Conservation (phyloP, 139 green algal species). For the Coccomyxa sp. region DNA sequence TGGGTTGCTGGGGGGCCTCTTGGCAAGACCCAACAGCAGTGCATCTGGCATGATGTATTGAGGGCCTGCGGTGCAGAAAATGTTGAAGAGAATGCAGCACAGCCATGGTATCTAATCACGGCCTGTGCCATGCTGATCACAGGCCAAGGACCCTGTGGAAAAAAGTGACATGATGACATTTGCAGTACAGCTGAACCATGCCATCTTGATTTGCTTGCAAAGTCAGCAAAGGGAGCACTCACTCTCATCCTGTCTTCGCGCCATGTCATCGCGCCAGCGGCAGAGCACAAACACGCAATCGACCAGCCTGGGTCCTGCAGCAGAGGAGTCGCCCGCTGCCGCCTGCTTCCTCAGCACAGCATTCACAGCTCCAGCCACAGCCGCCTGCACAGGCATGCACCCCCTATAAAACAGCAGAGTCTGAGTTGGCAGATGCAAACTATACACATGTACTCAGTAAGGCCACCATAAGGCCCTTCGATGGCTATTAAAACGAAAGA, state of each 20-base stretch:
- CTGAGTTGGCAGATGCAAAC: not conserved
- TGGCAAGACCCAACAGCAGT: slow-evolving; percentile 27
- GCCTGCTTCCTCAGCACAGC: not conserved
- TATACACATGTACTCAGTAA: too few species aligned
- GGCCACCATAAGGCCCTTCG: too few species aligned
- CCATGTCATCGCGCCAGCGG: slow-evolving; percentile 47
- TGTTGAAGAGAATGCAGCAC: too few species aligned
- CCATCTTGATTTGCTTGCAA: not conserved
- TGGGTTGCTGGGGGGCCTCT: not conserved
- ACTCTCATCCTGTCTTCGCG: slow-evolving; percentile 34
- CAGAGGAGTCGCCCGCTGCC: not conserved
- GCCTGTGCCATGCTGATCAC: not conserved
- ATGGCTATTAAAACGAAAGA: too few species aligned
- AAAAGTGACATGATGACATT: too few species aligned
- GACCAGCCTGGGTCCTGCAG: not conserved
- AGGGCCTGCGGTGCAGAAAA: not conserved
- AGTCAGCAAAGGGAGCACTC: not conserved
- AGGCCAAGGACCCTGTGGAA: not conserved
- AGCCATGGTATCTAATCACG: not conserved
- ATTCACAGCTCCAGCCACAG: not conserved
- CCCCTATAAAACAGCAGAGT: not conserved
- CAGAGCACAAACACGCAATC: slow-evolving; percentile 47
- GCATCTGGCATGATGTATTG: slow-evolving; percentile 41
- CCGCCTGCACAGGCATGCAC: not conserved
- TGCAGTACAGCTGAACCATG: too few species aligned